Conservation (phyloP, 768 basidiomycete species). For the Amanita phalloides region DNA sequence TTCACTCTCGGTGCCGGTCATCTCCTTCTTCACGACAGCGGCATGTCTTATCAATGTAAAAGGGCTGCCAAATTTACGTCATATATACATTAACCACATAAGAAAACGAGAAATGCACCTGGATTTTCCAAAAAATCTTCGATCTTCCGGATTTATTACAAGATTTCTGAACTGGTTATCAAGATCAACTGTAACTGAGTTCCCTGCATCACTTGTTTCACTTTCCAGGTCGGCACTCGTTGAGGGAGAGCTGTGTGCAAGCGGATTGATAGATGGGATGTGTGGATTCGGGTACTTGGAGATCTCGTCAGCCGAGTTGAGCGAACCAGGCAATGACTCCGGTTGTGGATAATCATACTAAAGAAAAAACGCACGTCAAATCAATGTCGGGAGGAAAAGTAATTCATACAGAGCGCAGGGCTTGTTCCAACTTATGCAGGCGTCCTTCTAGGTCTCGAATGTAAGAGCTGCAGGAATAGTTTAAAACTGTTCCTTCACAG, state of each 20-base stretch:
- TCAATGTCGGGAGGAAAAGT: not conserved
- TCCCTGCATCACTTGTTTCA: slow-evolving; percentile 13
- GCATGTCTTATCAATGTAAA: slow-evolving; percentile 33
- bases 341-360: not conserved
- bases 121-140: slow-evolving; percentile 32
- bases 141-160: slow-evolving; percentile 17
- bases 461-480: slow-evolving; percentile 12
- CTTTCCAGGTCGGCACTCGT: not conserved
- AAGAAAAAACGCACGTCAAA: not conserved
- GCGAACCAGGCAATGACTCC: not conserved
- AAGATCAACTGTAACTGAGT: slow-evolving; percentile 21
- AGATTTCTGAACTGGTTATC: slow-evolving; percentile 21
- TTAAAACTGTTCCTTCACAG: not conserved
- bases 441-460: slow-evolving; percentile 20
- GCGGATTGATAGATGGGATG: slow-evolving; percentile 8
- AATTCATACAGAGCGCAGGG: slow-evolving; percentile 16
- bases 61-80: slow-evolving; percentile 17
- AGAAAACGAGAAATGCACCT: slow-evolving; percentile 12
- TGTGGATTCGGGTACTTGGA: slow-evolving; percentile 9
- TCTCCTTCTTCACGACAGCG: slow-evolving; percentile 30
- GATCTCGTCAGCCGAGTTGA: not conserved
- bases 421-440: slow-evolving; percentile 18
- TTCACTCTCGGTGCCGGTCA: slow-evolving; percentile 14
- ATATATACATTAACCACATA: not conserved
- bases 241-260: slow-evolving; percentile 7